Conservation (phyloP, 129 eudicot genomes). For the Arctium lappa region DNA sequence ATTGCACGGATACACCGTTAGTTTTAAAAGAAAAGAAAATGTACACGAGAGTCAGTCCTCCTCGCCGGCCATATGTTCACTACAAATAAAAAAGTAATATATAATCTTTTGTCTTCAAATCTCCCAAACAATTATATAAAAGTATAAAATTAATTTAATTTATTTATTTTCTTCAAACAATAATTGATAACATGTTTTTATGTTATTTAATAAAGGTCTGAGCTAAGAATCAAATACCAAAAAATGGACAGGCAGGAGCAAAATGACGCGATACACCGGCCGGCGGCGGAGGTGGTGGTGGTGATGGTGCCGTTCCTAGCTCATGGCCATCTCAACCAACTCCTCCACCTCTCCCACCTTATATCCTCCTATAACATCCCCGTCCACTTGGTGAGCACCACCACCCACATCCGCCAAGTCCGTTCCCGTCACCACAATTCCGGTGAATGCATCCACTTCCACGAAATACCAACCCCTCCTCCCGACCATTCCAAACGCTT, state of each 20-base stretch:
- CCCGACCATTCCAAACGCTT: not conserved
- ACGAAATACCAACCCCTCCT: slow-evolving; percentile 21
- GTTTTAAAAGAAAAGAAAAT: too few relatives aligned
- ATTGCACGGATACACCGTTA: too few relatives aligned
- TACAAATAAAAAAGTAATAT: too few relatives aligned
- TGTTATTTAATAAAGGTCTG: too few relatives aligned
- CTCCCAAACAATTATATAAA: too few relatives aligned
- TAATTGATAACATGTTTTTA: too few relatives aligned
- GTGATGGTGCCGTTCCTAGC: slow-evolving; percentile 52
- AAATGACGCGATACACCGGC: not conserved
- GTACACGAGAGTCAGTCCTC: too few relatives aligned
- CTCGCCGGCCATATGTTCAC: too few relatives aligned
- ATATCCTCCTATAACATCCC: slow-evolving; percentile 48
- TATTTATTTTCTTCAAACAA: too few relatives aligned
- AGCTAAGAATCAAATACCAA: not conserved
- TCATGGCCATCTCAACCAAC: slow-evolving; percentile 67
- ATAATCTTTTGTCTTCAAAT: too few relatives aligned
- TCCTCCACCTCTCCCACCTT: slow-evolving; percentile 58
- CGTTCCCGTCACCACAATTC: slow-evolving; percentile 26
- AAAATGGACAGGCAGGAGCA: not conserved
- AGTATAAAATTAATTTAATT: too few relatives aligned
- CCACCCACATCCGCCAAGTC: slow-evolving; percentile 45
- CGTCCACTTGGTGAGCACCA: slow-evolving; percentile 32
- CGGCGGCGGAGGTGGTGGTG: slow-evolving; percentile 28
- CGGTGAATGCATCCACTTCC: slow-evolving; percentile 29